Conservation (phyloP, 1,284 basidiomycete species). For the Inonotus hispidus region DNA sequence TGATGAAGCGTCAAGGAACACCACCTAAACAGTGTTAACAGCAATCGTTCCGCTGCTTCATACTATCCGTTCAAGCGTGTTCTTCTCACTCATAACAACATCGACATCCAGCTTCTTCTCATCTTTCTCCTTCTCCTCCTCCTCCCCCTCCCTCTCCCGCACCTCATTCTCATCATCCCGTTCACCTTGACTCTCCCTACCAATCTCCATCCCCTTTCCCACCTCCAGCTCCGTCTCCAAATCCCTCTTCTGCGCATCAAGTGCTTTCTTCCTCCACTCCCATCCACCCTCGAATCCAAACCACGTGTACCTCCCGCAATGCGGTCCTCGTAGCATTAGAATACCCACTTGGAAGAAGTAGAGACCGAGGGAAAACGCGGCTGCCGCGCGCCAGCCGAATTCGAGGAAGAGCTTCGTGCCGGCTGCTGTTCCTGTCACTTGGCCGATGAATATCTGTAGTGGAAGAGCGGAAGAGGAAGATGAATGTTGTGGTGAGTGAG, state of each 20-base stretch:
- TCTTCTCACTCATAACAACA: not conserved
- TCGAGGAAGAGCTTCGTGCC: conserved; percentile 46
- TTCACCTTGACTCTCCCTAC: not conserved
- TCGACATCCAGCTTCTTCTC: not conserved
- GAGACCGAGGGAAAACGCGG: conserved; percentile 43
- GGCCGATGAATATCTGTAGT: conserved; percentile 37
- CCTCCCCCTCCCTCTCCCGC: not conserved
- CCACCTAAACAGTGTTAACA: too few relatives aligned
- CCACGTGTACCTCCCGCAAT: conserved; percentile 34
- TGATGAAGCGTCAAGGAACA: too few relatives aligned
- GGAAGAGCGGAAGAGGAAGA: not conserved
- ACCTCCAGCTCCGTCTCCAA: not conserved
- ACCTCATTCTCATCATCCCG: not conserved
- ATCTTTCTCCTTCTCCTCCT: not conserved
- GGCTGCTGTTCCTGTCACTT: conserved; percentile 48
- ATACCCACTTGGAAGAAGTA: conserved; percentile 36
- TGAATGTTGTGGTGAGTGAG: not conserved
- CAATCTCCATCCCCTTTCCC: too few relatives aligned
- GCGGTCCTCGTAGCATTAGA: conserved; percentile 40
- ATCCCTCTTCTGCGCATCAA: conserved; percentile 3
- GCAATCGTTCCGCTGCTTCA: too few relatives aligned
- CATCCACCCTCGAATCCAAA: conserved; percentile 34
- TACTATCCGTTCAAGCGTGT: not conserved
- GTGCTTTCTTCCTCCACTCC: conserved; percentile 10
- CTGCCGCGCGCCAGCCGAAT: conserved; percentile 47